These are phyloP conservation scores for Saposhnikovia divaricata DNA, from an alignment of 129 eudicot genomes.

Conservation along the genomic window DNA sequence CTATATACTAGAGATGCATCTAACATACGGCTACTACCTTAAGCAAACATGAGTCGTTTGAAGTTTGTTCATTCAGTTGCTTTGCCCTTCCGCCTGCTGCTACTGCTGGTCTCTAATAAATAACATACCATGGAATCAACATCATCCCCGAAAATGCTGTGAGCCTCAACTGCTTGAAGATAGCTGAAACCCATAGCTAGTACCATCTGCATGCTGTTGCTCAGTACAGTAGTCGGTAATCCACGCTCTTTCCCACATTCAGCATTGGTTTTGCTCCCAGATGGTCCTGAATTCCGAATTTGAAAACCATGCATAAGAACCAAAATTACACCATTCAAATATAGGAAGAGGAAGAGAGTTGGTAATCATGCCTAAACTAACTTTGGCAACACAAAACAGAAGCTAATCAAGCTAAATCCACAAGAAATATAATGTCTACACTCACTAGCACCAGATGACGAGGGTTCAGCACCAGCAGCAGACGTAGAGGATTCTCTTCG, in stretches of 20 bases:
- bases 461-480: conserved; percentile 89
- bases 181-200: conserved; percentile 97
- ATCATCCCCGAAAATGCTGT: conserved; percentile 91
- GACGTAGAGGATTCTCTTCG: conserved; percentile 84
- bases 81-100: conserved; percentile 83
- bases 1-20: background rate
- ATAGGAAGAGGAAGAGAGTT: background rate
- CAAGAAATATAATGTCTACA: conserved; percentile 1
- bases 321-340: background rate
- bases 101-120: conserved; percentile 75
- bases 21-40: background rate
- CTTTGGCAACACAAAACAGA: background rate
- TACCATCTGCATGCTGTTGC: conserved; percentile 76
- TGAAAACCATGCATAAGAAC: background rate
- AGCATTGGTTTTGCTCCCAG: conserved; percentile 49
- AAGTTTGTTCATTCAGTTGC: conserved; percentile 56
- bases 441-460: conserved; percentile 95
- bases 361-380: background rate
- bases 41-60: background rate
- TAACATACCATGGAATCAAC: conserved; percentile 99
- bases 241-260: conserved; percentile 30
- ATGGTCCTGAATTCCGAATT: conserved; percentile 44
- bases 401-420: background rate
- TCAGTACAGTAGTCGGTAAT: conserved; percentile 25
- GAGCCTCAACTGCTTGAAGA: conserved; percentile 90